A percentile compares a stretch with the other conserved stretches of the same genome.
These are phyloP conservation scores for Alloteropsis angusta DNA, from an alignment of 202 grass and related monocot species.

Conservation along the genomic window DNA sequence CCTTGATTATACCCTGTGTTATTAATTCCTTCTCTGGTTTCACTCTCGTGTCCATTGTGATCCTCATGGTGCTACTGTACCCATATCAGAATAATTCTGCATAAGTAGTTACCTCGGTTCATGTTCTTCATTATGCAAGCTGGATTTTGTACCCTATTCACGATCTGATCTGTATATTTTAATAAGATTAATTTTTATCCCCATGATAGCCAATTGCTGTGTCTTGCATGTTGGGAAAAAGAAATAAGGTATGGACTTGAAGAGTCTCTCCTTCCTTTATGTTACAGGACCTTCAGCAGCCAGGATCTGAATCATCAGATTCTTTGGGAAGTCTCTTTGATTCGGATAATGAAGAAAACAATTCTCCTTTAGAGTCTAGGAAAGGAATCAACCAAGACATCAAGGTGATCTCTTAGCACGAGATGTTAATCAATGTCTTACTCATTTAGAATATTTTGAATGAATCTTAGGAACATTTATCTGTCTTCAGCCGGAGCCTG, in stretches of 20 bases:
- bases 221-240: background rate
- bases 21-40: background rate
- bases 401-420: conserved; percentile 43
- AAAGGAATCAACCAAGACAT: conserved; percentile 31
- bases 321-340: conserved; percentile 65
- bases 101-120: background rate
- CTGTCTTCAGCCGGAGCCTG: conserved; percentile 36
- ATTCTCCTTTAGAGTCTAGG: conserved; percentile 17
- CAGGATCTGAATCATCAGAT: conserved; percentile 45
- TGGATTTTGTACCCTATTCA: no score
- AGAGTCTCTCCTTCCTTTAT: conserved; percentile 28
- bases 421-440: conserved; percentile 7
- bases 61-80: background rate
- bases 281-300: conserved; percentile 47
- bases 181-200: conserved; percentile 5
- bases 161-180: no score
- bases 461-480: conserved; percentile 5
- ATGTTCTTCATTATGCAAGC: background rate
- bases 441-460: background rate
- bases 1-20: background rate
- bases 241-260: conserved; percentile 10
- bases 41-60: background rate
- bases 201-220: background rate
- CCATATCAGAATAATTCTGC: background rate
- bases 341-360: conserved; percentile 60